Percentiles rank a stretch among this genome's conserved stretches.
phyloP scores from a whole-genome alignment of 768 basidiomycete genomes.

The Lactarius hengduanensis region DNA sequence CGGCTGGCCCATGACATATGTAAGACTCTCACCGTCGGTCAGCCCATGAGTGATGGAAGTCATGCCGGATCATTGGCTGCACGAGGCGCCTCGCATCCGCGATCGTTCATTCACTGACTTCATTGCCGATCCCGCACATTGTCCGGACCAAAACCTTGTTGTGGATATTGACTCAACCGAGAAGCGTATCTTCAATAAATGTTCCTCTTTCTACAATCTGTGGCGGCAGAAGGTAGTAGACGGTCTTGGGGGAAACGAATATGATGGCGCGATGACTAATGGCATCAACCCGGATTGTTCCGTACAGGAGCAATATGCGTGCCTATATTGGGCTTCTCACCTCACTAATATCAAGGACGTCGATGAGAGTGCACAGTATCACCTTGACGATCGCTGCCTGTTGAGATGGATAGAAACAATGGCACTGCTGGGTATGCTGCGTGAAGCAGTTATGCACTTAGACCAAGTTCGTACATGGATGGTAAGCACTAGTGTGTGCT shows the following conservation, averaged over 20 bases:
- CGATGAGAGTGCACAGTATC: not conserved
- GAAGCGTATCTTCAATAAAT: not conserved
- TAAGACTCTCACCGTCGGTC: too few relatives aligned
- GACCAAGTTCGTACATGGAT: not conserved
- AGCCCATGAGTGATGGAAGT: too few relatives aligned
- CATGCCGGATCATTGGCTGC: too few relatives aligned
- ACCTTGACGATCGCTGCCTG: not conserved
- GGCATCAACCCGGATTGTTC: accelerated
- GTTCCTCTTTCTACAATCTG: not conserved
- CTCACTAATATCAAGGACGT: not conserved
- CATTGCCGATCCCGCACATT: not conserved
- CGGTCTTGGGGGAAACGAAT: not conserved
- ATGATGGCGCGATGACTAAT: not conserved
- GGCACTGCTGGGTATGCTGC: not conserved
- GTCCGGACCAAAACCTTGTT: accelerated
- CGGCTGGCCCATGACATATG: too few relatives aligned
- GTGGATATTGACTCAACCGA: not conserved
- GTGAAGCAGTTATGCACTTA: not conserved
- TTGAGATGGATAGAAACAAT: not conserved
- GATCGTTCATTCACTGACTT: not conserved
- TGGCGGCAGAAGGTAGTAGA: accelerated
- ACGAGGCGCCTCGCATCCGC: not conserved
- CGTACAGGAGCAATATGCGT: not conserved
- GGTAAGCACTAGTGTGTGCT: not conserved
- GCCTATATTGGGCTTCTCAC: not conserved